Percentiles rank a stretch among this genome's conserved stretches.
Conservation (phyloP, 441 rosid genomes). For the Corymbia calophylla region DNA sequence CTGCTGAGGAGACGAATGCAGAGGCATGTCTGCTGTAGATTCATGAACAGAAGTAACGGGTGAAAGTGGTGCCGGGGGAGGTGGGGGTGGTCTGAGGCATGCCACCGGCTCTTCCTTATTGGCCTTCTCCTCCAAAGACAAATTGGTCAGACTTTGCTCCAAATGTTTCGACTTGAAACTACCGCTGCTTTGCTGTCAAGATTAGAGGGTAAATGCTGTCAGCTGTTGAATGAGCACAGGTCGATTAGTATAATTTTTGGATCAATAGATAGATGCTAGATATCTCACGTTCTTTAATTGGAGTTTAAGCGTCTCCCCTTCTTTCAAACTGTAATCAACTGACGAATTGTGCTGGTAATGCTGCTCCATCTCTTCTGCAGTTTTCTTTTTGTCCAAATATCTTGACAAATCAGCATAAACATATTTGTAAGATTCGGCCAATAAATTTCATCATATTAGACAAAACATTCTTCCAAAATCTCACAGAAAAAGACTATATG, state of each 20-base stretch:
- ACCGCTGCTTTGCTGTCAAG: slow-evolving; percentile 32
- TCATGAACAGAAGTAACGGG: slow-evolving; percentile 31
- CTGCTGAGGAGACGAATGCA: slow-evolving; percentile 20
- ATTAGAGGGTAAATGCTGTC: neutral
- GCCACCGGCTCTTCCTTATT: slow-evolving; percentile 40
- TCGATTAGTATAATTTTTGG: neutral
- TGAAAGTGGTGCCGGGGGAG: slow-evolving; percentile 64
- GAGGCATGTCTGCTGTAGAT: slow-evolving; percentile 32
- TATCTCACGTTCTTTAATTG: slow-evolving; percentile 63
- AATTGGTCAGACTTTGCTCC: slow-evolving; percentile 51
- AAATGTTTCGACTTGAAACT: slow-evolving; percentile 37
- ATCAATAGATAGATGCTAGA: neutral
- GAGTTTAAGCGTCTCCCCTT: slow-evolving; percentile 82
- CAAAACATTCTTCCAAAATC: neutral
- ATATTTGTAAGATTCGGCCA: neutral
- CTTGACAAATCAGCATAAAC: slow-evolving; percentile 18
- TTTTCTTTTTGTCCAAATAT: slow-evolving; percentile 89
- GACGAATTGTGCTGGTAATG: slow-evolving; percentile 74
- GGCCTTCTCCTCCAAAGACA: slow-evolving; percentile 55
- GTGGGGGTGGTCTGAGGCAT: slow-evolving; percentile 72
- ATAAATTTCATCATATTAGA: neutral
- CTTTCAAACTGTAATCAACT: slow-evolving; percentile 83
- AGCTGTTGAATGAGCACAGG: neutral
- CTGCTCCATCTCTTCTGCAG: slow-evolving; percentile 98
- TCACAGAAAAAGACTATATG: neutral